phyloP scores from a whole-genome alignment of 495 filamentous ascomycete species.

The Annulohypoxylon stygium region DNA sequence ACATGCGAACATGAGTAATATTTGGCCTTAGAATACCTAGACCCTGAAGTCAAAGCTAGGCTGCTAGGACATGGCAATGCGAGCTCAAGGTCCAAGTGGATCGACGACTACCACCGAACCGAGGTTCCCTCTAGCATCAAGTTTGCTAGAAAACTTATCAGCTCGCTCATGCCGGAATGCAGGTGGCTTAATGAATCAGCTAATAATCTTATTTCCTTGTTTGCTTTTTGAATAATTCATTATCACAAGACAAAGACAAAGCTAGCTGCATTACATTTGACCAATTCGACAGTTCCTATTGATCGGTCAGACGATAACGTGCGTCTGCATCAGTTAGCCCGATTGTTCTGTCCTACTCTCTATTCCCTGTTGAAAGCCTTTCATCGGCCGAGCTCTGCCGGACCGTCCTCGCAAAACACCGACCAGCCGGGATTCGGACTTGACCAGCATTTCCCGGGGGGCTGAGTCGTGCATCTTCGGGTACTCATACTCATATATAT shows the following conservation, averaged over 20 bases:
- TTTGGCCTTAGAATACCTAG: neutral
- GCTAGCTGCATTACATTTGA: neutral
- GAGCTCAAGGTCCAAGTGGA: constrained; percentile 21
- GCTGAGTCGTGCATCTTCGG: neutral
- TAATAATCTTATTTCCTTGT: neutral
- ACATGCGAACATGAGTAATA: neutral
- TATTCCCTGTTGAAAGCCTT: neutral
- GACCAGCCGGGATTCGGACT: constrained; percentile 31
- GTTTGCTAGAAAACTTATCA: constrained; percentile 5
- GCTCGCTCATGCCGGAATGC: constrained; percentile 13
- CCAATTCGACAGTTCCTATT: neutral
- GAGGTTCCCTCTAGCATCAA: constrained; percentile 18
- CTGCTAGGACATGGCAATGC: constrained; percentile 7
- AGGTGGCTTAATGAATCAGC: neutral
- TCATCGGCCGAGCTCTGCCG: constrained; percentile 1
- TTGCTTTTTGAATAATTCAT: neutral
- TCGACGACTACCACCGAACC: constrained; percentile 17
- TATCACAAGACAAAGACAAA: neutral
- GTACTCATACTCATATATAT: constrained; percentile 19
- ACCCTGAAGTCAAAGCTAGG: constrained; percentile 29
- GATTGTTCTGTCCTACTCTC: neutral
- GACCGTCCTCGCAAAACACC: neutral
- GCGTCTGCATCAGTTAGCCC: constrained; percentile 22
- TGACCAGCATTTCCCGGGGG: constrained; percentile 6
- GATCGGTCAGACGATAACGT: neutral